Base-by-base conservation (phyloP, 1,139 yeast genomes). In the Saccharomyces hybrid region DNA sequence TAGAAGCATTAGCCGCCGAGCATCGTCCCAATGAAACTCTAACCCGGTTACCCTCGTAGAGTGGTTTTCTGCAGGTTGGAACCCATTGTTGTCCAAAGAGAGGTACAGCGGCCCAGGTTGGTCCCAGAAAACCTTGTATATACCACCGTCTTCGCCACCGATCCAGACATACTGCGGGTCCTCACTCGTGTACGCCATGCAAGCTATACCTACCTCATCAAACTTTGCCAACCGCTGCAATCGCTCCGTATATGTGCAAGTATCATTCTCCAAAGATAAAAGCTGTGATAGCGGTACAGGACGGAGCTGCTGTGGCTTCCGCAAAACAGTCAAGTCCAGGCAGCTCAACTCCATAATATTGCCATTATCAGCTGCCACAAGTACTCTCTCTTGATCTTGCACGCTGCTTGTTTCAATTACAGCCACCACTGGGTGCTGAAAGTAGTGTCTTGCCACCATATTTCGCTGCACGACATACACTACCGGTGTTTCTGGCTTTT, bases 131-230 rank as follows among this genome's bases (percentile, higher is more conserved):
- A 65, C 29, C 50, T 60, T 63, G 55, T 62, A 65, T 9, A 65
- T 64, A 4, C 63, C 66, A 20, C 69, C 68, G 42, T 64, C 66
- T 48, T 61, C 66, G 13, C 62, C 55, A n/a, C 68, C 67, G 11
- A 61, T 34, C 46, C 60, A 64, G 4, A 64, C n/a, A 41, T 56
- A 50, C 11, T 61, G 58, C 2, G 57, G 56, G 49, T 64, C 60
- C n/a, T 55, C 53, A 4, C 62, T 59, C 11, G 64, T 55, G 2
- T 56, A 53, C 6, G 58, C 52, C n/a, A 65, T 29, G 11, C 60
- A 48, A 3, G 60, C 55, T 4, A 64, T 57, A 44, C 63, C 60
- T 5, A 64, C 47, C 48, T 61, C 62, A 41, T 59, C 64, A 49
- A 59, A 61, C 14, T 57, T 44, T 3, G 61, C 52, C 3, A 61